Base-by-base conservation (phyloP, 768 basidiomycete species). In the Dioszegia crocea region DNA sequence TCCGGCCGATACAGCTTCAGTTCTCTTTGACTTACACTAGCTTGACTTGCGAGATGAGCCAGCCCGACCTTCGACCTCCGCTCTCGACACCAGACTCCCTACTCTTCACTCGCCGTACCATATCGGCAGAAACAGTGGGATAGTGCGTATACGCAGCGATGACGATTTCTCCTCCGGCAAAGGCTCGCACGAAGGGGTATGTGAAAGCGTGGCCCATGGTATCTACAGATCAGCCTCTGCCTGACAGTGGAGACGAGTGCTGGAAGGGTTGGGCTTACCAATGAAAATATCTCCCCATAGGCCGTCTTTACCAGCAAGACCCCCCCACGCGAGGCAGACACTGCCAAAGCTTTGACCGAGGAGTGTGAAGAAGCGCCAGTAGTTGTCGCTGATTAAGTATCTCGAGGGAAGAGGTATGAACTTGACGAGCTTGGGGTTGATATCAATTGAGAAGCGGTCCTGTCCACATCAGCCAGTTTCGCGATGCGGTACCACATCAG, bases 171-270 rank as follows among this genome's bases (percentile, higher is more conserved):
- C 59, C 27, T 0, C 77, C 77, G 16, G 84, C 82, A 1, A 94
- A 69, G 51, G 84, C 77, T 0, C 83, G 78, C 8, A 92, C 85
- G 29, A 88, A 79, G 17, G 87, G 90, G 75, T 89, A 91, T 1
- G 91, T 90, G 72, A 97, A 97, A 0, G 92, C 91, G 67, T 92
- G 96, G 27, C 96, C 96, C 93, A 98, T 98, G 0, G 92, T 91
- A 74, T 99, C 94, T 96, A n/a, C 14, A 65, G 4, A 51, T 49
- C 48, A 57, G 63, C 36, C 26, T n/a, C n/a, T n/a, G n/a, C n/a
- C n/a, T n/a, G n/a, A n/a, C n/a, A n/a, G n/a, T n/a, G n/a, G n/a
- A n/a, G n/a, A n/a, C n/a, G n/a, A n/a, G n/a, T n/a, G n/a, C n/a
- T n/a, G n/a, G n/a, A n/a, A n/a, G n/a, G n/a, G n/a, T n/a, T n/a